phyloP scores from a whole-genome alignment of 371 early-diverging fungal genomes.

The Mucor racemosus region DNA sequence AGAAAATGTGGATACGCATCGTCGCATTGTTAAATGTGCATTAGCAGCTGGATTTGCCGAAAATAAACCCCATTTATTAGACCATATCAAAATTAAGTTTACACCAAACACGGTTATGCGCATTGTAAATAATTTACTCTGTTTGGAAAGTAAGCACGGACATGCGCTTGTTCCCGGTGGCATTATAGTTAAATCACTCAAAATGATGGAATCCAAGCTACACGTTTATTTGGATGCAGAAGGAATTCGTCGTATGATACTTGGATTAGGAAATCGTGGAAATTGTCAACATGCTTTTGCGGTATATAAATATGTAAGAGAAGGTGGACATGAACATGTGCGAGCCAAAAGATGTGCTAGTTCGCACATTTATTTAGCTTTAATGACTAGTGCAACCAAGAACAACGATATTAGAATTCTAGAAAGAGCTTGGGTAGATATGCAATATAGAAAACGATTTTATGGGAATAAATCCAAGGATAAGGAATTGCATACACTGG shows the following conservation, averaged over 20 bases:
- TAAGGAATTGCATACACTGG: conserved; percentile 54
- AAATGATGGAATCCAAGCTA: conserved; percentile 33
- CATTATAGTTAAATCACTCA: conserved; percentile 25
- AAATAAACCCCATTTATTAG: neutral
- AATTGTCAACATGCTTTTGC: conserved; percentile 29
- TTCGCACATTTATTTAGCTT: conserved; percentile 27
- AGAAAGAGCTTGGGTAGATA: conserved; percentile 39
- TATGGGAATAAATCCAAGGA: neutral
- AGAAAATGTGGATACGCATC: conserved; percentile 16
- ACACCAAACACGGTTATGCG: conserved; percentile 31
- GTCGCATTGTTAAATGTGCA: conserved; percentile 37
- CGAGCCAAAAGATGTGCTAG: conserved; percentile 16
- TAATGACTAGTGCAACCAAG: conserved; percentile 40
- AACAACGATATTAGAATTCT: conserved; percentile 33
- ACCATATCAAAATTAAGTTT: conserved; percentile 16
- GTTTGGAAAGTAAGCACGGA: conserved; percentile 16
- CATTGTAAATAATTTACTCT: conserved; percentile 25
- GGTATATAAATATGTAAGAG: conserved; percentile 38
- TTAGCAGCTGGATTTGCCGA: conserved; percentile 24
- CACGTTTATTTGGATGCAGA: conserved; percentile 26
- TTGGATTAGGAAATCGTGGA: conserved; percentile 37
- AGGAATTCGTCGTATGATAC: conserved; percentile 32
- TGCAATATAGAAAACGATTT: conserved; percentile 30
- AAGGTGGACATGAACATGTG: conserved; percentile 6
- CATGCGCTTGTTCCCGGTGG: conserved; percentile 23